Conservation (phyloP, 495 filamentous ascomycete genomes). For the Penicillium silybi region DNA sequence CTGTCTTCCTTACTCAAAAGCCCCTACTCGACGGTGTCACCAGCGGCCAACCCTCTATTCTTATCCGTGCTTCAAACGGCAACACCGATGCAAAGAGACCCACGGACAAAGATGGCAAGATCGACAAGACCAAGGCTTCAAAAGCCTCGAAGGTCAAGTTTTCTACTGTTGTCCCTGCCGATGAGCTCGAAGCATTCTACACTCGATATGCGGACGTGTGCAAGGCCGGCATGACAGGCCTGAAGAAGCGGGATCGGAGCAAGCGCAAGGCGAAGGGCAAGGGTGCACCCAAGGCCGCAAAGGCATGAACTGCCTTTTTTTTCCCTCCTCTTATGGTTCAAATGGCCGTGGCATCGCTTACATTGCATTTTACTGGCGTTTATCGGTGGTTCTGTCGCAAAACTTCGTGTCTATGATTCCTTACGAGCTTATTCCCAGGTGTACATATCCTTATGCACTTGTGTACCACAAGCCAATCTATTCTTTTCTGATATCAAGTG, state of each 20-base stretch:
- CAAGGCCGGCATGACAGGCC: conserved; percentile 76
- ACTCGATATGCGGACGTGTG: conserved; percentile 85
- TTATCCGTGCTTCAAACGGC: conserved; percentile 83
- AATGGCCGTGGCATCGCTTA: background rate
- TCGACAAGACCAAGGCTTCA: conserved; percentile 27
- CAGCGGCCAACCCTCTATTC: conserved; percentile 51
- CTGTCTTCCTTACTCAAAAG: conserved; percentile 84
- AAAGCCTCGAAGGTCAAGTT: conserved; percentile 65
- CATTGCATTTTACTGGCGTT: conserved; percentile 25
- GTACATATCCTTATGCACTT: conserved; percentile 19
- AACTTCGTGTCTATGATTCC: conserved; percentile 7
- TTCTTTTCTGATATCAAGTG: background rate
- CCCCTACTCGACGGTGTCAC: conserved; percentile 28
- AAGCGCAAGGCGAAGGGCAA: conserved; percentile 68
- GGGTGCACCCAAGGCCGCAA: conserved; percentile 49
- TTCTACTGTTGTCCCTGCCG: conserved; percentile 74
- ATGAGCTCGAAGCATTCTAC: conserved; percentile 77
- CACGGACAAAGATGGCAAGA: conserved; percentile 23
- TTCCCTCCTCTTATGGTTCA: background rate
- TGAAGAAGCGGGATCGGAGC: conserved; percentile 95
- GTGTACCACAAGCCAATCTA: conserved; percentile 1
- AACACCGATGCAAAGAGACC: conserved; percentile 43
- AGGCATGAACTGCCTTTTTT: conserved; percentile 27
- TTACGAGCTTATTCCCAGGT: conserved; percentile 16
- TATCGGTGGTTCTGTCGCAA: conserved; percentile 7